Percentiles rank a stretch among this genome's conserved stretches.
phyloP scores from a whole-genome alignment of 2,329 filamentous ascomycete genomes.

The Nemania sp. region DNA sequence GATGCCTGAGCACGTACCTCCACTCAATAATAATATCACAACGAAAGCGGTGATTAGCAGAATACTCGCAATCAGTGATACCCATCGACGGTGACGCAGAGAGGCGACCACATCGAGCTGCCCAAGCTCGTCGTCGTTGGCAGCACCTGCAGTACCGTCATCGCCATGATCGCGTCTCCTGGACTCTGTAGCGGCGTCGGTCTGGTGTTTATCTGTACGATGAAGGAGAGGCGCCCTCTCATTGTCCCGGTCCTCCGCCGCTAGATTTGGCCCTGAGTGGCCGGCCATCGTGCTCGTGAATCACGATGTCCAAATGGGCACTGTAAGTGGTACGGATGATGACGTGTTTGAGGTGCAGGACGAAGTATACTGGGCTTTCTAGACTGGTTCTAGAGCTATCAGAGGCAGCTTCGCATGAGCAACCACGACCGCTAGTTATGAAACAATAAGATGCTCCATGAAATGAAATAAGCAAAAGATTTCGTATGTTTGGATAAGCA shows the following conservation, averaged over 20 bases:
- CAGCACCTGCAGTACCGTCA: neutral
- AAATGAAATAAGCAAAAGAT: neutral
- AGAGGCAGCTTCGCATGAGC: neutral
- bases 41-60: constrained; percentile 39
- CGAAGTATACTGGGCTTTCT: too few relatives aligned
- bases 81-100: constrained; percentile 39
- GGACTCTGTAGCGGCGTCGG: constrained; percentile 3
- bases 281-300: constrained; percentile 22
- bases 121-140: neutral
- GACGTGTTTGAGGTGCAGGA: neutral
- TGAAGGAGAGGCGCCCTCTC: constrained; percentile 35
- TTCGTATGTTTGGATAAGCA: constrained; percentile 8
- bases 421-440: neutral
- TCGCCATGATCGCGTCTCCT: constrained; percentile 3
- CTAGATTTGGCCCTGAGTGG: constrained; percentile 10
- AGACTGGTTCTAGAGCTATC: neutral
- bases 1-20: constrained; percentile 34
- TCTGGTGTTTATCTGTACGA: constrained; percentile 13
- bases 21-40: constrained; percentile 38
- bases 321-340: constrained; percentile 1
- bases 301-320: neutral
- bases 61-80: constrained; percentile 37
- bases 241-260: constrained; percentile 13
- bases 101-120: constrained; percentile 28
- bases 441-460: neutral